These are phyloP conservation scores for Xylaria acuta DNA, from an alignment of 495 filamentous ascomycete species.

Conservation along the genomic window DNA sequence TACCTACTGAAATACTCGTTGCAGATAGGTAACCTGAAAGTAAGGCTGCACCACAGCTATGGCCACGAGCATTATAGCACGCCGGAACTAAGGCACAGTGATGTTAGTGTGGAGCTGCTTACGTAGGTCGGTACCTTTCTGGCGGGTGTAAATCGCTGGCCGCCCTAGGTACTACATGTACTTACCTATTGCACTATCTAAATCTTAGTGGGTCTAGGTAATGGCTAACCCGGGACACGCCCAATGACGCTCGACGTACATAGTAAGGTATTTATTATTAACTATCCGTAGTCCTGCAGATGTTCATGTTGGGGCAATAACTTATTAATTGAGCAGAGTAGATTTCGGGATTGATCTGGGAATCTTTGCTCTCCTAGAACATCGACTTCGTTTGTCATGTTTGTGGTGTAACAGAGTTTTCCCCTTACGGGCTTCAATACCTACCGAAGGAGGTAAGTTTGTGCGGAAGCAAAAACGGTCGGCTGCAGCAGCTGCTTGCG, in stretches of 20 bases:
- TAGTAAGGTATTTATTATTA: no score
- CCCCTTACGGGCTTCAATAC: background rate
- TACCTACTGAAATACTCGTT: no score
- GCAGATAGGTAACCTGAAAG: background rate
- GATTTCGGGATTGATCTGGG: background rate
- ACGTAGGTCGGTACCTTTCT: background rate
- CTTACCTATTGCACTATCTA: no score
- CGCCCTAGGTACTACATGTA: background rate
- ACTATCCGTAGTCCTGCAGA: background rate
- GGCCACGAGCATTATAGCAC: slow-evolving; percentile 1
- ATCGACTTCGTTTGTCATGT: background rate
- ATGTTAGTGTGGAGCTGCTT: background rate
- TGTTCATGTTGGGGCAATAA: background rate
- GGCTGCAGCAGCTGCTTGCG: background rate
- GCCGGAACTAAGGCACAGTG: background rate
- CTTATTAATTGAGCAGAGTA: background rate
- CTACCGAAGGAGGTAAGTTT: no score
- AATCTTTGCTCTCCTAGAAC: background rate
- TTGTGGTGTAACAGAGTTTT: background rate
- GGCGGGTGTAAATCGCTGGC: background rate
- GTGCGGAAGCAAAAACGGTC: background rate
- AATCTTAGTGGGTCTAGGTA: background rate
- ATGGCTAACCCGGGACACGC: background rate
- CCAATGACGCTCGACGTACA: background rate
- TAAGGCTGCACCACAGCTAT: background rate